Conservation (phyloP, 2,329 filamentous ascomycete species). For the Trichoderma endophyticum region DNA sequence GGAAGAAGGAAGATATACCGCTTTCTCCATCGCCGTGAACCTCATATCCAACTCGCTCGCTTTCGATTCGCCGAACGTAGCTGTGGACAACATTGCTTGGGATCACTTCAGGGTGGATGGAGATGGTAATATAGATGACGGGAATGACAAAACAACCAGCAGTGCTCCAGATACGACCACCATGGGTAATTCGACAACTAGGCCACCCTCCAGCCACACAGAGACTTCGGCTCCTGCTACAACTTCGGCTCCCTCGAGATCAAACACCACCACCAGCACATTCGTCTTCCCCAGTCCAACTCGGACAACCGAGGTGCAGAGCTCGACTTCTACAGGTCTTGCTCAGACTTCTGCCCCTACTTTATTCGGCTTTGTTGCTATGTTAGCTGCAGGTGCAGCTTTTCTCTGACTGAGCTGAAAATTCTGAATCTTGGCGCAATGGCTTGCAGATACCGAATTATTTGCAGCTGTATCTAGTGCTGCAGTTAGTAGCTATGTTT, state of each 20-base stretch:
- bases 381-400: neutral
- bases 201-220: neutral
- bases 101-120: neutral
- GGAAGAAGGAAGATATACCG: neutral
- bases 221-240: neutral
- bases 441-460: neutral
- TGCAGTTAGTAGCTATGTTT: neutral
- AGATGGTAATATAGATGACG: neutral
- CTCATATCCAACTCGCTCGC: neutral
- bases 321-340: neutral
- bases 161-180: neutral
- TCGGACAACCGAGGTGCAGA: neutral
- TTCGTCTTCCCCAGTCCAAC: neutral
- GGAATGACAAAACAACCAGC: neutral
- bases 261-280: neutral
- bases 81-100: neutral
- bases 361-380: neutral
- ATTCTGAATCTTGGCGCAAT: neutral
- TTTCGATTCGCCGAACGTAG: neutral
- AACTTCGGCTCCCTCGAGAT: neutral
- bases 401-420: neutral
- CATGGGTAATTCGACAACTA: neutral
- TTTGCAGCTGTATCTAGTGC: neutral
- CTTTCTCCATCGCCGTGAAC: neutral
- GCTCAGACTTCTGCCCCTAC: neutral